Percentiles rank a stretch among this genome's conserved stretches.
Conservation (phyloP, 495 filamentous ascomycete genomes). For the Gamarada debralockiae region DNA sequence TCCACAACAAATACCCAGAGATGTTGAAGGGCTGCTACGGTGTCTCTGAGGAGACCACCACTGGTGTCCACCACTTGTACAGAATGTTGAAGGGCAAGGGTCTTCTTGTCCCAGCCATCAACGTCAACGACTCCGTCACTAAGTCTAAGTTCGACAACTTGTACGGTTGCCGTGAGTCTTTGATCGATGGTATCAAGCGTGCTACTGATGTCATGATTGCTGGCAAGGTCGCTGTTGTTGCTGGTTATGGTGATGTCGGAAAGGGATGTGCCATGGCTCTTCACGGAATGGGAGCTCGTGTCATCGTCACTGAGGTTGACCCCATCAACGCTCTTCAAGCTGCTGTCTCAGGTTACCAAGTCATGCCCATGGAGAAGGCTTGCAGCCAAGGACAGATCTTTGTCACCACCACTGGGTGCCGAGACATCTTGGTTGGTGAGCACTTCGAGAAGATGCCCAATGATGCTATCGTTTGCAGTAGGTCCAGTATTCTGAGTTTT, state of each 20-base stretch:
- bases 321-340: conserved; percentile 99
- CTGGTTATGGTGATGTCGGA: conserved; percentile 97
- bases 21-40: conserved; percentile 96
- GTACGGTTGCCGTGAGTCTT: conserved; percentile 98
- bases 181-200: conserved; percentile 99
- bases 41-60: conserved; percentile 99
- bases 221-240: conserved; percentile 95
- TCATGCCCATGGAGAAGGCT: conserved; percentile 96
- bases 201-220: conserved; percentile 99
- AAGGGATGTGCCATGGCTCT: conserved; percentile 98
- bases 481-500: conserved; percentile 31
- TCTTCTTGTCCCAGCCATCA: conserved; percentile 94
- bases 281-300: conserved; percentile 93
- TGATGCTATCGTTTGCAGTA: conserved; percentile 99
- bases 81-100: conserved; percentile 89
- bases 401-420: conserved; percentile 98
- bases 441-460: conserved; percentile 98
- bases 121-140: conserved; percentile 72
- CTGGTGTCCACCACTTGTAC: conserved; percentile 99
- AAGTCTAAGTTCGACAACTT: conserved; percentile 99
- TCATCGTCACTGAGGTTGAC: conserved; percentile 95
- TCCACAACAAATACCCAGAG: conserved; percentile 97
- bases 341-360: conserved; percentile 94
- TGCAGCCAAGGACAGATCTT: conserved; percentile 86
- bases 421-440: conserved; percentile 86